A percentile compares a stretch with the other conserved stretches of the same genome.
Conservation (phyloP, 2,329 filamentous ascomycete species). For the Colletotrichum paranaense region DNA sequence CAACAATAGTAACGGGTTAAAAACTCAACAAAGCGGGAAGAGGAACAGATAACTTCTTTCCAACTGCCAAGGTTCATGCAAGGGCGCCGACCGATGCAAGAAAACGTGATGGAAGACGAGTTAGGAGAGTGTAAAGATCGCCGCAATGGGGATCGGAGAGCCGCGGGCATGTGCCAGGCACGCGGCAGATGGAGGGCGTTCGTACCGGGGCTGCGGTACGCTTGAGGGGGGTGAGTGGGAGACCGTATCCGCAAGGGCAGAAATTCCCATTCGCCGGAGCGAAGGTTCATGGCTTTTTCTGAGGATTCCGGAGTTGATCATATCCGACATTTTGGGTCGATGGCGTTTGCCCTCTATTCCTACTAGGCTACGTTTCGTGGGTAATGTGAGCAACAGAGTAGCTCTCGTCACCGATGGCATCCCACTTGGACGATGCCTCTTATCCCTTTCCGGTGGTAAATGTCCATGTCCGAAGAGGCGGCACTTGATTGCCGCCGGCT, state of each 20-base stretch:
- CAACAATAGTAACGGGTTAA: background rate
- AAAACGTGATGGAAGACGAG: too few relatives aligned
- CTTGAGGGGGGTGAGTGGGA: background rate
- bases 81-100: too few relatives aligned
- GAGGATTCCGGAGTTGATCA: background rate
- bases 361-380: too few relatives aligned
- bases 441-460: conserved; percentile 20
- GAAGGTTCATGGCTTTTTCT: background rate
- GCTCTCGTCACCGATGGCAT: background rate
- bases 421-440: background rate
- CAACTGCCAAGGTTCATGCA: too few relatives aligned
- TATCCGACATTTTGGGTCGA: background rate
- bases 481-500: too few relatives aligned
- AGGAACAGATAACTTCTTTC: too few relatives aligned
- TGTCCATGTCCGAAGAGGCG: too few relatives aligned
- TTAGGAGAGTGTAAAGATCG: too few relatives aligned
- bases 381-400: too few relatives aligned
- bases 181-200: background rate
- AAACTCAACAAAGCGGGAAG: conserved; percentile 4
- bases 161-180: background rate
- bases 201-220: conserved; percentile 3
- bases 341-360: too few relatives aligned
- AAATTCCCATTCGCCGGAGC: too few relatives aligned
- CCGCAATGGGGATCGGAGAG: background rate
- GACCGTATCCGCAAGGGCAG: too few relatives aligned